These are phyloP conservation scores for Xylariaceae sp. DNA, from an alignment of 2,329 filamentous ascomycete species.

Conservation along the genomic window DNA sequence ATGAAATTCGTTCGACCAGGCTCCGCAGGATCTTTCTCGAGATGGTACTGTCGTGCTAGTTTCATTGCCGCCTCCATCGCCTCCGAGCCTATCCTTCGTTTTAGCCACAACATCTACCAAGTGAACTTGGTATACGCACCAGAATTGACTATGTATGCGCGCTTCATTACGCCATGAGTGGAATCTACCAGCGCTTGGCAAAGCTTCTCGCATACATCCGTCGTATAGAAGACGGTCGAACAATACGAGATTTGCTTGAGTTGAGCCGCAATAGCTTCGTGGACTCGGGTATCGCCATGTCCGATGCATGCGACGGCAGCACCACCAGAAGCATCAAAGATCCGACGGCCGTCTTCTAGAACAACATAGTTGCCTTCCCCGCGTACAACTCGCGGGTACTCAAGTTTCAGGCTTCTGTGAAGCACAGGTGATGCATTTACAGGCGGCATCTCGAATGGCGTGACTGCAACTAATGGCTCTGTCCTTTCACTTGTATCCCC, in stretches of 20 bases:
- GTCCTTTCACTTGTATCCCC: neutral
- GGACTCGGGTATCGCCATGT: slow-evolving; percentile 39
- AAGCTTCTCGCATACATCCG: slow-evolving; percentile 22
- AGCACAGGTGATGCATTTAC: slow-evolving; percentile 34
- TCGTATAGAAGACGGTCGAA: slow-evolving; percentile 33
- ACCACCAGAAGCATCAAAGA: slow-evolving; percentile 43
- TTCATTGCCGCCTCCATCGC: slow-evolving; percentile 60
- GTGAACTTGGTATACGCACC: slow-evolving; percentile 24
- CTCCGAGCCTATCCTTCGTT: slow-evolving; percentile 47
- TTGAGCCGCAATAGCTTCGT: slow-evolving; percentile 38
- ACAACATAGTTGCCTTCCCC: slow-evolving; percentile 37
- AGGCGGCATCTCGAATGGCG: slow-evolving; percentile 5
- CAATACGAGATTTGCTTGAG: slow-evolving; percentile 39
- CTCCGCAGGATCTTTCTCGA: slow-evolving; percentile 49
- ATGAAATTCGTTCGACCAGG: slow-evolving; percentile 59
- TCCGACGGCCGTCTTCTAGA: slow-evolving; percentile 37
- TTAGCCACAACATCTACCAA: neutral
- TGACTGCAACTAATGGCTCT: neutral
- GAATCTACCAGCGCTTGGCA: slow-evolving; percentile 30
- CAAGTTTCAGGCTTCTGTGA: slow-evolving; percentile 34
- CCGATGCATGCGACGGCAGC: slow-evolving; percentile 45
- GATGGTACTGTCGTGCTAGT: slow-evolving; percentile 55
- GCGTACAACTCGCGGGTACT: slow-evolving; percentile 32
- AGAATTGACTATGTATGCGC: slow-evolving; percentile 34
- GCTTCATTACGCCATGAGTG: slow-evolving; percentile 33